These are phyloP conservation scores for Ustilago loliicola DNA, from an alignment of 1,284 basidiomycete genomes.

Conservation along the genomic window DNA sequence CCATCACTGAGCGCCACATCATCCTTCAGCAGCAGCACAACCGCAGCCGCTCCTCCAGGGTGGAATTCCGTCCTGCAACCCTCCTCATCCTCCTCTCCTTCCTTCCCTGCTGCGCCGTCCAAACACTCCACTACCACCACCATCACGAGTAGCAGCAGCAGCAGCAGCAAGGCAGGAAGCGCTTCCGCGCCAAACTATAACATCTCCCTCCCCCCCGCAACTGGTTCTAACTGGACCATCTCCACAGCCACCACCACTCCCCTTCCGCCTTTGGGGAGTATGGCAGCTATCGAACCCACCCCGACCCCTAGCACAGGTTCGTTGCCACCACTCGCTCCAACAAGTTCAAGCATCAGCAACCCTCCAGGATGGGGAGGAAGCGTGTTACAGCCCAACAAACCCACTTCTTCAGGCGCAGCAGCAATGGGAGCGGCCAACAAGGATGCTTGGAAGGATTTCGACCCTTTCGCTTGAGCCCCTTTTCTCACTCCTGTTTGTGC, in stretches of 20 bases:
- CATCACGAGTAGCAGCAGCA: slow-evolving; percentile 1
- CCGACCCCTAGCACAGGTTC: not conserved
- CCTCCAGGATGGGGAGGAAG: slow-evolving; percentile 43
- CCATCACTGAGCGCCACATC: slow-evolving; percentile 19
- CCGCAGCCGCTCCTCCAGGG: slow-evolving; percentile 12
- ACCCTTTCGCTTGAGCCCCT: slow-evolving; percentile 45
- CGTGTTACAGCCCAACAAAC: slow-evolving; percentile 49
- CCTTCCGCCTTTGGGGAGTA: slow-evolving; percentile 6
- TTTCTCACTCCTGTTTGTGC: not conserved
- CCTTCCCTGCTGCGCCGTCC: too few species aligned
- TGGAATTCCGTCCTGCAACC: slow-evolving; percentile 43
- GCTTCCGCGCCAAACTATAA: slow-evolving; percentile 59
- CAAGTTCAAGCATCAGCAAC: slow-evolving; percentile 4
- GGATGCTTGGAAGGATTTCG: slow-evolving; percentile 61
- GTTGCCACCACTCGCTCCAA: not conserved
- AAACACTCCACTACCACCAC: not conserved
- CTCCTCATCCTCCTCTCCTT: slow-evolving; percentile 9
- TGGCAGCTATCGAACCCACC: slow-evolving; percentile 20
- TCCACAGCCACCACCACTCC: not conserved
- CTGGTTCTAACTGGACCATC: slow-evolving; percentile 25
- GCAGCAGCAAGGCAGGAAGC: too few species aligned
- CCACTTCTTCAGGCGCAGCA: not conserved
- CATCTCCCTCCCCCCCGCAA: slow-evolving; percentile 50
- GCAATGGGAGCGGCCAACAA: not conserved
- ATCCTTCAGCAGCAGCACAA: slow-evolving; percentile 16